Base-by-base conservation (phyloP, 2,329 filamentous ascomycete genomes). In the Alternaria tenuissima region DNA sequence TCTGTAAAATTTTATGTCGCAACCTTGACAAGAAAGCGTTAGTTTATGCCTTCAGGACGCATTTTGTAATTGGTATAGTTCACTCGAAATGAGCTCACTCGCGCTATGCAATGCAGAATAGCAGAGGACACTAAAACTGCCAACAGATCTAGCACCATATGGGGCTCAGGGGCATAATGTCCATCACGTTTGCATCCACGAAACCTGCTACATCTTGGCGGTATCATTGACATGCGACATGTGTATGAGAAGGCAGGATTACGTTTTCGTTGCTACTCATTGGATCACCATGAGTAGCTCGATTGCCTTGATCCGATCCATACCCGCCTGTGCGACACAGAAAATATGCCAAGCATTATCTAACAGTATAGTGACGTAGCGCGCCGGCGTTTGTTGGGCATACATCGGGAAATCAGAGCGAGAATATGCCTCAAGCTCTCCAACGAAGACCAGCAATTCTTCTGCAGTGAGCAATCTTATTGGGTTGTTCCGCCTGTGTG, bases 341-440 rank as follows among this genome's bases (percentile, higher is more conserved):
- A 24, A 34, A 22, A 28, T 36, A 36, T 18, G 18, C 46, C 20
- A 18, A 48, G 4, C 1, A 16, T 48, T 36, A 18, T 12, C 30
- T 7, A 18, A 48, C 30, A 16, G 44, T 18, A 36, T 14, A 24
- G 46, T n/a, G 7, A 48, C 24, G 30, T 36, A 8, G n/a, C 18
- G 30, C 46, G 14, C 30, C 46, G 30, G 46, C 30, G 46, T 48
- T 48, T 48, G 46, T 48, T 48, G 30, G 30, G 46, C 46, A 34
- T 48, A 20, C 6, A 22, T 34, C 46, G 46, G 30, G 12, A 41
- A 16, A 48, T 24, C 9, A 22, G 46, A 28, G 14, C 16, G 20
- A 18, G 20, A 36, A 34, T 24, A 41, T 38, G 22, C n/a, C n/a
- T 11, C 8, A 41, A 24, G 18, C 38, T 38, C 20, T 53, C 51